Conservation (phyloP, 1,284 basidiomycete species). For the Cutaneotrichosporon sp. region DNA sequence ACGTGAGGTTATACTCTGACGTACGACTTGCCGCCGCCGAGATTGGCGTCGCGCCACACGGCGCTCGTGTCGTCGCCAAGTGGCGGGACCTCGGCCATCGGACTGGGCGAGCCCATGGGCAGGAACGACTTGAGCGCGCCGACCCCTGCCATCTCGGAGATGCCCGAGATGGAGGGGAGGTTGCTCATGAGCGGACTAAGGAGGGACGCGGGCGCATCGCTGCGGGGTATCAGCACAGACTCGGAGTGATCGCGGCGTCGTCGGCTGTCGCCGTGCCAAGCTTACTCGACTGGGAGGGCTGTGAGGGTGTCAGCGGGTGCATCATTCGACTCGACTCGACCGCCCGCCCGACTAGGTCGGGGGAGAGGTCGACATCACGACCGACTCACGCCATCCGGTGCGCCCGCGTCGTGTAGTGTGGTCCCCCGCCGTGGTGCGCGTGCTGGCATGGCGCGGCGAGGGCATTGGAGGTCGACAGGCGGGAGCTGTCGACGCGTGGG, state of each 20-base stretch:
- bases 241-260: background rate
- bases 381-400: conserved; percentile 3
- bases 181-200: conserved; percentile 26
- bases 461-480: background rate
- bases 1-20: background rate
- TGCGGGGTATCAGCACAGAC: conserved; percentile 6
- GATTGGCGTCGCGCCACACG: conserved; percentile 31
- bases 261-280: background rate
- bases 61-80: conserved; percentile 6
- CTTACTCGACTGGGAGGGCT: conserved; percentile 13
- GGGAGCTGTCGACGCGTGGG: background rate
- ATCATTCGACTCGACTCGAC: background rate
- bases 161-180: conserved; percentile 24
- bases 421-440: conserved; percentile 1
- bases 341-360: background rate
- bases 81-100: background rate
- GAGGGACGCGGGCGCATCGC: conserved; percentile 24
- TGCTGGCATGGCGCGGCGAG: conserved; percentile 3
- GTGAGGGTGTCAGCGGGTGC: background rate
- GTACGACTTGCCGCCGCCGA: conserved; percentile 26
- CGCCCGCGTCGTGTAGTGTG: background rate
- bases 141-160: conserved; percentile 12
- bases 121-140: conserved; percentile 25
- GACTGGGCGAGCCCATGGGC: background rate
- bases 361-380: background rate